Percentiles rank a stretch among this genome's conserved stretches.
These are phyloP conservation scores for Diphasiastrum complanatum DNA, from an alignment of 83 land plant genomes.

Conservation along the genomic window DNA sequence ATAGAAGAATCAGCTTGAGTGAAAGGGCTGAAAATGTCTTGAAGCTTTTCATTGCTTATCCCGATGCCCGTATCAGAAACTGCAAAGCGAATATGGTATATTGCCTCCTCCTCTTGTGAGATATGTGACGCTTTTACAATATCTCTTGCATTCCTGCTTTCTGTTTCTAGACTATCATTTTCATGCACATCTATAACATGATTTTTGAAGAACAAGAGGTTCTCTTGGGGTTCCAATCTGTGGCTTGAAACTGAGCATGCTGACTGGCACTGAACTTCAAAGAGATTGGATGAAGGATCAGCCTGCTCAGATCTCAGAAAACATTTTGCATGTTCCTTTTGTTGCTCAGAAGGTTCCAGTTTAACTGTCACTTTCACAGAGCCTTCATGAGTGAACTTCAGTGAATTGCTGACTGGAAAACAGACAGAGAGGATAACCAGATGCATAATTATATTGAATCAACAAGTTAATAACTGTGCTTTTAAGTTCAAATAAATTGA, in stretches of 20 bases:
- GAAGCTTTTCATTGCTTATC: slow-evolving; percentile 17
- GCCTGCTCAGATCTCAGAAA: no score
- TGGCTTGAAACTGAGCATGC: no score
- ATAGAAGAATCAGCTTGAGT: slow-evolving; percentile 33
- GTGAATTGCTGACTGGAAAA: slow-evolving; percentile 23
- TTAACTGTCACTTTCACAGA: slow-evolving; percentile 16
- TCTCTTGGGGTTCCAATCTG: no score
- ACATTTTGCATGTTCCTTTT: background rate
- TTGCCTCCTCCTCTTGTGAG: no score
- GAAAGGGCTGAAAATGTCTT: slow-evolving; percentile 24
- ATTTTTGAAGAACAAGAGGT: no score
- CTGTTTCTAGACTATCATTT: no score
- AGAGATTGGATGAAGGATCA: slow-evolving; percentile 1
- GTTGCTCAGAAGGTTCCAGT: background rate
- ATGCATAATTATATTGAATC: background rate
- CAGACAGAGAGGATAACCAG: background rate
- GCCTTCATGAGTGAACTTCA: slow-evolving; percentile 22
- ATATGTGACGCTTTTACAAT: no score
- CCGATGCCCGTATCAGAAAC: slow-evolving; percentile 31
- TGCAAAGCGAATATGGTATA: slow-evolving; percentile 14
- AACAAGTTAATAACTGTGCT: background rate
- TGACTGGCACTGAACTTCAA: no score
- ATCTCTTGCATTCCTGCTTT: no score
- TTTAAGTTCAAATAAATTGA: background rate
- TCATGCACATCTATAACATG: no score